Base-by-base conservation (phyloP, 139 green algal genomes). In the Chlamydomonas asymmetrica region DNA sequence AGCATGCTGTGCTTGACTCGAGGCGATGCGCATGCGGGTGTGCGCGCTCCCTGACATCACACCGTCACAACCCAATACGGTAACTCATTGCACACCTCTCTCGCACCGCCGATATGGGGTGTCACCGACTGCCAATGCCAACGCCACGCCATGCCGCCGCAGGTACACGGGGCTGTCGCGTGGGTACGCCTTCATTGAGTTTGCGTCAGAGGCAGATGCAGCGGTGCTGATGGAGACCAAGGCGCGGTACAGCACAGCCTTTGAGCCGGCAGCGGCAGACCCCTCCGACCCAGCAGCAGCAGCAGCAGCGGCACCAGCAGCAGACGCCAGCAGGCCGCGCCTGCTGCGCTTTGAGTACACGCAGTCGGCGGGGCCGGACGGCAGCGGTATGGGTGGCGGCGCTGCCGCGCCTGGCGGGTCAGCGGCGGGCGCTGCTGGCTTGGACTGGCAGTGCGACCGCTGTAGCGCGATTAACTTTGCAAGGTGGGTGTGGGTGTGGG, bases 381-480 rank as follows among this genome's bases (percentile, higher is more conserved):
- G 35, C 10, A 48, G 34, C 45, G 35, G 34, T 18, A 50, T 18
- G 7, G 54, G 66, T 23, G 66, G 48, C 43, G 37, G 25, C n/a
- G n/a, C n/a, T n/a, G n/a, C n/a, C n/a, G n/a, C n/a, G n/a, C n/a
- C n/a, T n/a, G n/a, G n/a, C n/a, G n/a, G n/a, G n/a, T n/a, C n/a
- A n/a, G n/a, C n/a, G n/a, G n/a, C n/a, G 31, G 60, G 38, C 3
- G 52, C 16, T 34, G 23, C 50, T 32, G 35, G 35, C 16, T 25
- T 75, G 31, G 90, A 95, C 71, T 94, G 90, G 90, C 63, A 92
- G 6, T 95, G 90, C 78, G 79, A 88, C 43, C 80, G 78, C 57
- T 95, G 90, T 80, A 76, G 62, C 63, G 79, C 78, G 1, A 79
- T 91, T 56, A 95, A 95, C 78, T 95, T 95, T 78, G 87, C 84